These are phyloP conservation scores for Aquanectria penicillioides DNA, from an alignment of 2,329 filamentous ascomycete genomes.

Conservation along the genomic window DNA sequence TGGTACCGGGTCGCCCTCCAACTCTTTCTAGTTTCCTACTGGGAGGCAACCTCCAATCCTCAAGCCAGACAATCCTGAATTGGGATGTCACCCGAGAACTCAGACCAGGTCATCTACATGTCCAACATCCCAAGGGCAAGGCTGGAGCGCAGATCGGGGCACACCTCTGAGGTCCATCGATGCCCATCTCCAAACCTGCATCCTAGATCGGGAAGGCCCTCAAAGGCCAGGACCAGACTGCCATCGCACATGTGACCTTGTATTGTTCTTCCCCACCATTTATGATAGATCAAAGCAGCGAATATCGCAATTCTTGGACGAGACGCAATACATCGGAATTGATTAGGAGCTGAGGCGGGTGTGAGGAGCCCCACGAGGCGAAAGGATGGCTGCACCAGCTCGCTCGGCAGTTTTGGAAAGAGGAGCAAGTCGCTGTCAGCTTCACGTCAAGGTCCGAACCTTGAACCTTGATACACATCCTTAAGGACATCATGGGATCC, in stretches of 20 bases:
- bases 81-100: conserved; percentile 10
- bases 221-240: conserved; percentile 27
- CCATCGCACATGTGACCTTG: conserved; percentile 29
- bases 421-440: conserved; percentile 16
- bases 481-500: conserved; percentile 2
- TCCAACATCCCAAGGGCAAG: conserved; percentile 11
- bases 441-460: conserved; percentile 11
- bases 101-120: conserved; percentile 13
- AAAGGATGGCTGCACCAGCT: conserved; percentile 5
- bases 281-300: conserved; percentile 30
- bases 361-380: conserved; percentile 23
- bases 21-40: conserved; percentile 17
- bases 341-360: conserved; percentile 7
- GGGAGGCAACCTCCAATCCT: conserved; percentile 15
- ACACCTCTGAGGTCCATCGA: conserved; percentile 18
- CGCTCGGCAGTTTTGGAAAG: conserved; percentile 26
- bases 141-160: conserved; percentile 22
- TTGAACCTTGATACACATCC: conserved; percentile 11
- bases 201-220: conserved; percentile 31
- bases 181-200: conserved; percentile 30
- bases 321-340: conserved; percentile 14
- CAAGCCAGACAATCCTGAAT: conserved; percentile 3
- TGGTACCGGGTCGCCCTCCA: conserved; percentile 30
- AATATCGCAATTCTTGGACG: conserved; percentile 18
- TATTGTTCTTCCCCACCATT: conserved; percentile 30